A percentile compares a stretch with the other conserved stretches of the same genome.
These are phyloP conservation scores for Sesbania bispinosa DNA, from an alignment of 306 rosid species.

Conservation along the genomic window DNA sequence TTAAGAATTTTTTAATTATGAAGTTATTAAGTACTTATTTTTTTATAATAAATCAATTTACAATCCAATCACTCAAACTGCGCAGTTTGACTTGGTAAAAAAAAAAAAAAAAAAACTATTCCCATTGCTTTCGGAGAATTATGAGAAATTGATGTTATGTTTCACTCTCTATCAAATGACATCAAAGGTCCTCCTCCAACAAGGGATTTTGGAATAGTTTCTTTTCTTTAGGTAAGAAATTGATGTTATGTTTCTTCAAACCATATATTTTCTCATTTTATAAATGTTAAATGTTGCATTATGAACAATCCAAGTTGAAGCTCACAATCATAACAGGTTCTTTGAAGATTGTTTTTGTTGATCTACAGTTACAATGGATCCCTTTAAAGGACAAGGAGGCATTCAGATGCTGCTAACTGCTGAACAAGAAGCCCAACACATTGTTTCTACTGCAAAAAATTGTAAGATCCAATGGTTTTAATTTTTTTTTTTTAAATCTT, in stretches of 20 bases:
- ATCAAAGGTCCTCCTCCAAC: constrained; percentile 7
- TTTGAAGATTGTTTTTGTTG: constrained; percentile 5
- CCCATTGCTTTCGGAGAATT: constrained; percentile 19
- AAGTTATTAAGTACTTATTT: too few species aligned
- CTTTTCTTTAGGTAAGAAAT: constrained; percentile 20
- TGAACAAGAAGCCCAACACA: constrained; percentile 84
- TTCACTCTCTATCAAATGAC: constrained; percentile 14
- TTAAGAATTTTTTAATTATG: too few species aligned
- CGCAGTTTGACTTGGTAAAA: constrained; percentile 35
- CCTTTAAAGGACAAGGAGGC: constrained; percentile 81
- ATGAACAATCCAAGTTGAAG: background rate
- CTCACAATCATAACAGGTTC: background rate
- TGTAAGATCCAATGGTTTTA: constrained; percentile 29
- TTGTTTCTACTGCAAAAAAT: constrained; percentile 67
- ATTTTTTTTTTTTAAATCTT: background rate
- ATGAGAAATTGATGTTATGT: too few species aligned
- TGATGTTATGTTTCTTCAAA: background rate
- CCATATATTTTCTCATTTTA: background rate
- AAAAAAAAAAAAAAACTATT: constrained; percentile 11
- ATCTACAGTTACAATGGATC: constrained; percentile 49
- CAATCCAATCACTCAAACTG: constrained; percentile 16
- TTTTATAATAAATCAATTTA: background rate
- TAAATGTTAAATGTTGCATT: background rate
- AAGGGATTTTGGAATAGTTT: background rate
- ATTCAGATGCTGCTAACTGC: constrained; percentile 81